These are phyloP conservation scores for Alternaria gaisen DNA, from an alignment of 2,329 filamentous ascomycete genomes.

Conservation along the genomic window DNA sequence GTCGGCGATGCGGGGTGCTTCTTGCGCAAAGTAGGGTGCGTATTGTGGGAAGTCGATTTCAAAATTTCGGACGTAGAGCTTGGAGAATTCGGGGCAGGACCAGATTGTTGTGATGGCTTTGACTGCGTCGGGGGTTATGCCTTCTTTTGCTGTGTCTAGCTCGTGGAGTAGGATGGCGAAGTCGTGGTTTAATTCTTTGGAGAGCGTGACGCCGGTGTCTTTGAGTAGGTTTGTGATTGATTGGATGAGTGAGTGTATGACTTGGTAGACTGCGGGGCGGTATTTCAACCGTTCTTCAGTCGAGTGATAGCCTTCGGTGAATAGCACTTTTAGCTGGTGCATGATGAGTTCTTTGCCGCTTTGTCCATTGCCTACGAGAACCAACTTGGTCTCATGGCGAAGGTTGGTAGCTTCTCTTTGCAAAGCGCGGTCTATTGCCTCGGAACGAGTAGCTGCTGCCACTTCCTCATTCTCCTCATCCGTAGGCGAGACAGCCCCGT, in stretches of 20 bases:
- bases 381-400: constrained; percentile 46
- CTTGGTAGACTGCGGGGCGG: constrained; percentile 40
- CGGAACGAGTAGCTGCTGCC: constrained; percentile 44
- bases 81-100: constrained; percentile 43
- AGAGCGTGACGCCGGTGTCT: constrained; percentile 45
- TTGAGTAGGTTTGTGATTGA: constrained; percentile 49
- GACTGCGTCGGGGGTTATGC: constrained; percentile 38
- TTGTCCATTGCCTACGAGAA: constrained; percentile 40
- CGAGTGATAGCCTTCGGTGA: constrained; percentile 47
- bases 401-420: constrained; percentile 46
- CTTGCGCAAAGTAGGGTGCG: constrained; percentile 44
- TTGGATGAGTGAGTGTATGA: constrained; percentile 42
- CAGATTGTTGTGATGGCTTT: constrained; percentile 41
- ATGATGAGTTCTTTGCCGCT: constrained; percentile 49
- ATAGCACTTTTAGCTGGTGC: constrained; percentile 49
- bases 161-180: constrained; percentile 48
- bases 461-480: constrained; percentile 44
- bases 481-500: constrained; percentile 30
- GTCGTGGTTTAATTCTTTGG: constrained; percentile 35
- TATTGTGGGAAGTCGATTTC: constrained; percentile 51
- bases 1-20: constrained; percentile 36
- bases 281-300: constrained; percentile 41
- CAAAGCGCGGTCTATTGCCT: constrained; percentile 47
- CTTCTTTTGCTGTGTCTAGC: constrained; percentile 40
- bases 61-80: constrained; percentile 45